A percentile compares a stretch with the other conserved stretches of the same genome.
Evolutionary conservation across 176 grass and related monocot species (phyloP).

Genomic region (Eleusine indica): DNA sequence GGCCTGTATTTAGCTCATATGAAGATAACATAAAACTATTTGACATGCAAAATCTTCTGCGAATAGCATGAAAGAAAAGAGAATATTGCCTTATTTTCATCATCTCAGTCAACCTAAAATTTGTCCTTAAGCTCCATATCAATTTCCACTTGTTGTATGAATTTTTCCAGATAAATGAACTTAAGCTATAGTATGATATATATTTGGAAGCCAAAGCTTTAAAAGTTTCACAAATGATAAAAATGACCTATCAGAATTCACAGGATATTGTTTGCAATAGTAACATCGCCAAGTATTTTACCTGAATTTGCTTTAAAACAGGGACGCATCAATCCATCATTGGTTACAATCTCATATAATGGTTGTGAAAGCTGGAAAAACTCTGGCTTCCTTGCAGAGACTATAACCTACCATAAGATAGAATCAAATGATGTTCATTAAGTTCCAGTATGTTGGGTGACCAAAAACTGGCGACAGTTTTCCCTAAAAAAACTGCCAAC

Average conservation of each 20-base stretch:
- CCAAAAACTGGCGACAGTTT: slow-evolving; percentile 3
- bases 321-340: slow-evolving; percentile 87
- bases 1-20: not conserved
- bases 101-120: not conserved
- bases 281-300: slow-evolving; percentile 31
- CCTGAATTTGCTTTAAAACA: slow-evolving; percentile 95
- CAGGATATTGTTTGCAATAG: not conserved
- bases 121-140: not conserved
- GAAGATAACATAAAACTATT: slow-evolving; percentile 1
- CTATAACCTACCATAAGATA: slow-evolving; percentile 76
- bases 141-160: slow-evolving; percentile 14
- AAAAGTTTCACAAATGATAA: slow-evolving; percentile 10
- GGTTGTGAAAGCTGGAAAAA: slow-evolving; percentile 92
- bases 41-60: not conserved
- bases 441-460: slow-evolving; percentile 27
- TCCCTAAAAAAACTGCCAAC: slow-evolving; percentile 7
- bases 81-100: not conserved
- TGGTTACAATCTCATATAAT: slow-evolving; percentile 88
- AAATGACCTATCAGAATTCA: slow-evolving; percentile 11
- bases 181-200: slow-evolving; percentile 7
- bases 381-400: slow-evolving; percentile 91
- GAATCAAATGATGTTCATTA: slow-evolving; percentile 21
- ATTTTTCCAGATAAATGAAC: not conserved
- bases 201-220: slow-evolving; percentile 1
- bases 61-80: slow-evolving; percentile 24